Base-by-base conservation (phyloP, 2,329 filamentous ascomycete species). In the Diaporthe australafricana region DNA sequence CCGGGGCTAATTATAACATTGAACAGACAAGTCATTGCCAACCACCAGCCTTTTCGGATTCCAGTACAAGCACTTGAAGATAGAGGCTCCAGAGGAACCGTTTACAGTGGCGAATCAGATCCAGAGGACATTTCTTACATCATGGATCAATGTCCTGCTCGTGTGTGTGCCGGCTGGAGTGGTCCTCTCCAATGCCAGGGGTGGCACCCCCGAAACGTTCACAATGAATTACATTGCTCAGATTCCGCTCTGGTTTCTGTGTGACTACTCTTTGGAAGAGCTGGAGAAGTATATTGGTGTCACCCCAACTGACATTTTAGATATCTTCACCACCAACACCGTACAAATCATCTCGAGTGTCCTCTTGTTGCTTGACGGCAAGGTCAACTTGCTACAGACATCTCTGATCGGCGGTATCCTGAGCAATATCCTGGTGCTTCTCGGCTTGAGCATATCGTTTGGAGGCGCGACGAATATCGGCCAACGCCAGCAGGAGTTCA, bases 371-470 rank as follows among this genome's bases (percentile, higher is more conserved):
- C 25, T 42, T 25, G 52, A 45, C 16, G 42, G 30, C 1, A 56
- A 72, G 53, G 38, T 55, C 3, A n/a, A 68, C 27, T n/a, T 72
- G 14, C 45, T 72, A 20, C 45, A 72, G 20, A 68, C 65, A 12
- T 68, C 63, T 14, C 55, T 72, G 12, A 55, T 72, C 38, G 70
- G 70, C 9, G 70, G 63, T 3, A 72, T 72, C 5, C 65, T 72
- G 9, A 68, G 63, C 35, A 68, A 68, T 20, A 72, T 72, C 9
- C 40, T 72, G 9, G 62, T 69, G 6, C 70, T 69, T 5, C 65
- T 72, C n/a, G 70, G 63, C 27, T 25, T 72, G n/a, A 63, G 62
- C 9, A 56, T 72, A 20, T 50, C 66, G 2, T 53, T 68, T 11
- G 55, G 70, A 17, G 65, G 70, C 2, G 22, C 68, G 12, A 62